Percentiles rank a stretch among this genome's conserved stretches.
phyloP scores from a whole-genome alignment of 208 protist species.

The Leishmania major region DNA sequence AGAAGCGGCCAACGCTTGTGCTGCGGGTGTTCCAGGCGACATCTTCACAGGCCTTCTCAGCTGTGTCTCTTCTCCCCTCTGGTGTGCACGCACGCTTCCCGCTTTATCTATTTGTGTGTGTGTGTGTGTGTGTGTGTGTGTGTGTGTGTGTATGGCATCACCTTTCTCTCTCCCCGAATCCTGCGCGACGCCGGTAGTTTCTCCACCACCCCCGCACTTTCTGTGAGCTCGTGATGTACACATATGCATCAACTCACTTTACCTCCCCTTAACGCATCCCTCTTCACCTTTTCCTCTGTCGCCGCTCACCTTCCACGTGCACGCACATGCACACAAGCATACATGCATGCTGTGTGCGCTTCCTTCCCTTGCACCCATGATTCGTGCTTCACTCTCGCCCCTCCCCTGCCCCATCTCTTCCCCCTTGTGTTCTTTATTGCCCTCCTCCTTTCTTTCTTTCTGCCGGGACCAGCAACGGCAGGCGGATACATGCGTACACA shows the following conservation, averaged over 20 bases:
- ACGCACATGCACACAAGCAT: not conserved
- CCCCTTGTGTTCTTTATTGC: not conserved
- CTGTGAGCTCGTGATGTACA: not conserved
- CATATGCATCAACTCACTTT: not conserved
- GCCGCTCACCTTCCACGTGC: not conserved
- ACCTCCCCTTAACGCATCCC: not conserved
- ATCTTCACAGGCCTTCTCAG: not conserved
- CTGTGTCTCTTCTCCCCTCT: not conserved
- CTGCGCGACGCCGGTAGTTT: not conserved
- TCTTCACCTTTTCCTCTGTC: not conserved
- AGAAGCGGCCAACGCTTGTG: not conserved
- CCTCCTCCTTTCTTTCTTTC: not conserved
- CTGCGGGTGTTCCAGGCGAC: not conserved
- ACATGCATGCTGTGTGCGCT: not conserved
- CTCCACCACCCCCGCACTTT: not conserved
- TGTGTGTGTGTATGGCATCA: not conserved
- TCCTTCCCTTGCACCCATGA: not conserved
- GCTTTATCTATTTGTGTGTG: not conserved
- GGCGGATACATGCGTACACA: not conserved
- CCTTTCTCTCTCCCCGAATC: constrained; percentile 3
- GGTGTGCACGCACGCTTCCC: not conserved
- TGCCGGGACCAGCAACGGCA: not conserved
- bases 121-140: not conserved
- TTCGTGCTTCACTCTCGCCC: not conserved
- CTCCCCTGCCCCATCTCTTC: not conserved